These are phyloP conservation scores for Suillus plorans DNA, from an alignment of 768 basidiomycete genomes.

Conservation along the genomic window DNA sequence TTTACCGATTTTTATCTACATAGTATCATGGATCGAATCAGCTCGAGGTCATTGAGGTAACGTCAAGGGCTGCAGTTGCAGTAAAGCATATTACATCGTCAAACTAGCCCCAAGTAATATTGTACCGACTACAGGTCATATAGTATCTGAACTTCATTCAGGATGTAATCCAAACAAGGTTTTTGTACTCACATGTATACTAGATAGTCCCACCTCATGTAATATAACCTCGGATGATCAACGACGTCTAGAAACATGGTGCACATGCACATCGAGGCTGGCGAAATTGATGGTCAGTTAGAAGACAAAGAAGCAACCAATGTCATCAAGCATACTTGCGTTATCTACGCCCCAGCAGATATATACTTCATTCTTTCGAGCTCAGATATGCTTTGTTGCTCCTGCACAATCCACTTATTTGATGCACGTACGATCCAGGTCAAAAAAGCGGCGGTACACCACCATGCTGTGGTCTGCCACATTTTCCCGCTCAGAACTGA, in stretches of 20 bases:
- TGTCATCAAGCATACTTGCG: background rate
- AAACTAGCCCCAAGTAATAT: background rate
- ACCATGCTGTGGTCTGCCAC: constrained; percentile 59
- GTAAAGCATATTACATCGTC: background rate
- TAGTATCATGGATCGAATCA: background rate
- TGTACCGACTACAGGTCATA: background rate
- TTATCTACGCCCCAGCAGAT: constrained; percentile 49
- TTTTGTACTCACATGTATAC: background rate
- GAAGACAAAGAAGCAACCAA: background rate
- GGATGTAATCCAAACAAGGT: background rate
- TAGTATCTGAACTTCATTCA: background rate
- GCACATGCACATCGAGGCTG: background rate
- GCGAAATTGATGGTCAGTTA: background rate
- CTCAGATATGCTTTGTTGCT: constrained; percentile 46
- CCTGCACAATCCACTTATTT: constrained; percentile 43
- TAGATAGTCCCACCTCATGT: background rate
- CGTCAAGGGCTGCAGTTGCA: background rate
- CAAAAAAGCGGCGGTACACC: constrained; percentile 43
- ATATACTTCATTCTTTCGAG: constrained; percentile 55
- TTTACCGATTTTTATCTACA: background rate
- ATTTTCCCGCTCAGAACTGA: constrained; percentile 46
- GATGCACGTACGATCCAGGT: constrained; percentile 47
- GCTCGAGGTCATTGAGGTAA: background rate
- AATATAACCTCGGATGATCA: background rate
- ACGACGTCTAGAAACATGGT: background rate